These are phyloP conservation scores for Tetraselmis chui DNA, from an alignment of 139 green algal genomes.

Conservation along the genomic window DNA sequence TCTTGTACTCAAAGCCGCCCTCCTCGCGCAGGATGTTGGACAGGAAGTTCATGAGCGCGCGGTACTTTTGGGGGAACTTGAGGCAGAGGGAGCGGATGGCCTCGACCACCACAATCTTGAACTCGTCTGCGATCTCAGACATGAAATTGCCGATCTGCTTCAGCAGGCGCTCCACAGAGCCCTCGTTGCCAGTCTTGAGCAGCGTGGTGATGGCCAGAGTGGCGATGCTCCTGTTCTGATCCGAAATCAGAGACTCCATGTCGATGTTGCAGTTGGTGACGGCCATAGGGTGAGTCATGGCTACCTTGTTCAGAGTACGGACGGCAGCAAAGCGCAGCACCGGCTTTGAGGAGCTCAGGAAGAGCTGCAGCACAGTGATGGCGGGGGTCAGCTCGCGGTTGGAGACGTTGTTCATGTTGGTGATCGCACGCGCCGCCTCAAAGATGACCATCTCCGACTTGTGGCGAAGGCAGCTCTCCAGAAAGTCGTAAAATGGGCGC, in stretches of 20 bases:
- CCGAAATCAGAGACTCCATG: constrained; percentile 94
- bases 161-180: constrained; percentile 92
- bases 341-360: constrained; percentile 92
- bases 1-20: constrained; percentile 98
- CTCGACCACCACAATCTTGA: constrained; percentile 98
- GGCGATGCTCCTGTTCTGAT: constrained; percentile 91
- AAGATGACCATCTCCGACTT: constrained; percentile 88
- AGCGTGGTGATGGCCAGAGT: constrained; percentile 98
- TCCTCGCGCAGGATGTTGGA: constrained; percentile 75
- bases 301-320: constrained; percentile 88
- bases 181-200: constrained; percentile 97
- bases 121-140: constrained; percentile 95
- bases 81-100: constrained; percentile 92
- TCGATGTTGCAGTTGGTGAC: constrained; percentile 99
- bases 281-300: constrained; percentile 86
- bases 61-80: constrained; percentile 97
- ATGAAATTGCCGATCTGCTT: constrained; percentile 99
- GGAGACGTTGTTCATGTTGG: constrained; percentile 81
- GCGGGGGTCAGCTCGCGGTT: constrained; percentile 86
- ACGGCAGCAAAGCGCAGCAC: constrained; percentile 91
- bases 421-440: constrained; percentile 93
- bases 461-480: constrained; percentile 93
- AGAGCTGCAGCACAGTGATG: constrained; percentile 97
- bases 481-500: constrained; percentile 95
- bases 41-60: constrained; percentile 94